A percentile compares a stretch with the other conserved stretches of the same genome.
These are phyloP conservation scores for Iberis pinnata DNA, from an alignment of 345 rosid genomes.

Conservation along the genomic window DNA sequence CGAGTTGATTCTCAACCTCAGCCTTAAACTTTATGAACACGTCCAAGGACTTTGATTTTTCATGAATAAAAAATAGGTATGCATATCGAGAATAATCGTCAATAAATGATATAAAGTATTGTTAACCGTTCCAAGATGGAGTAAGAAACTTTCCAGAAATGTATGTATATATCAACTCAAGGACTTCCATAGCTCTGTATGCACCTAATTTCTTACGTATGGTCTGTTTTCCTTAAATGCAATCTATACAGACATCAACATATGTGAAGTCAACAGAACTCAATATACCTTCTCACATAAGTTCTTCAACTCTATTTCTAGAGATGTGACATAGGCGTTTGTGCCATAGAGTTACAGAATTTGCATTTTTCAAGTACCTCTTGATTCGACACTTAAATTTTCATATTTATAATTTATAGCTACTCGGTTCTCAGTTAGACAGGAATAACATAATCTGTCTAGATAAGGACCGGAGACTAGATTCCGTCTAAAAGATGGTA, in stretches of 20 bases:
- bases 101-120: not conserved
- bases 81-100: not conserved
- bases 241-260: not conserved
- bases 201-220: not conserved
- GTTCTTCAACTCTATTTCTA: not conserved
- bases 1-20: not conserved
- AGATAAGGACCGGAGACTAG: not conserved
- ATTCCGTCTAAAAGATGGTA: not conserved
- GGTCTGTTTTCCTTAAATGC: constrained; percentile 1
- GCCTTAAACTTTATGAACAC: not conserved
- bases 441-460: not conserved
- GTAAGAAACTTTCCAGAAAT: not conserved
- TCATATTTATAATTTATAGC: not conserved
- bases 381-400: not conserved
- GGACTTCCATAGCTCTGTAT: not conserved
- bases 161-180: constrained; percentile 2
- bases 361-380: not conserved
- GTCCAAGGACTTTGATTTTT: not conserved
- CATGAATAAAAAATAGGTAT: constrained; percentile 8
- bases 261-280: not conserved
- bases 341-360: not conserved
- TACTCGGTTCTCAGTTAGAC: not conserved
- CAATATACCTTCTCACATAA: constrained; percentile 6
- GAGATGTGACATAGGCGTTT: constrained; percentile 7
- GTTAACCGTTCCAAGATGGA: not conserved